Conservation (phyloP, 2,329 filamentous ascomycete genomes). For the Colletotrichum horii region DNA sequence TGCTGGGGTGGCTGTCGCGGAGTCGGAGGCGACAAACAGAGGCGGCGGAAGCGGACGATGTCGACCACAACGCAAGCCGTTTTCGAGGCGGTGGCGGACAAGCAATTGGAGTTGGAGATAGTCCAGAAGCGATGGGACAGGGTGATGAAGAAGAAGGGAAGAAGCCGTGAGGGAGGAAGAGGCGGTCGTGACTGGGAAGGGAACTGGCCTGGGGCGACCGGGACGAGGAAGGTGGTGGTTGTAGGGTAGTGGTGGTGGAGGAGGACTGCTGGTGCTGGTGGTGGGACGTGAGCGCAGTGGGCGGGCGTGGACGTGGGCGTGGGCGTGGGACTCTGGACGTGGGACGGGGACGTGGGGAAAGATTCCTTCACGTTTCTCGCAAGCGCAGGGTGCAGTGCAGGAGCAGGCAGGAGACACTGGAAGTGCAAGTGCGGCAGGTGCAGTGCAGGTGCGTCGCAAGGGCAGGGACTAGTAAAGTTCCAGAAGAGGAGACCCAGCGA, state of each 20-base stretch:
- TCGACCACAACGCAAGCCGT: background rate
- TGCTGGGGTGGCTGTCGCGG: background rate
- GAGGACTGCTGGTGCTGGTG: background rate
- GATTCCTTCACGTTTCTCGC: background rate
- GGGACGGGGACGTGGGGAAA: slow-evolving; percentile 6
- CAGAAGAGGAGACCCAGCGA: background rate
- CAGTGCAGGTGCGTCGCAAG: background rate
- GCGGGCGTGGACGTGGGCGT: background rate
- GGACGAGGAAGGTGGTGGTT: background rate
- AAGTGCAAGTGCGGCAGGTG: background rate
- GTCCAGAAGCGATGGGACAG: background rate
- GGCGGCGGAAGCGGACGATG: background rate
- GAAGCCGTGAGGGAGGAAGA: slow-evolving; percentile 5
- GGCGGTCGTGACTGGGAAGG: slow-evolving; percentile 9
- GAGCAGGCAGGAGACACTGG: background rate
- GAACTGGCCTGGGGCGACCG: background rate
- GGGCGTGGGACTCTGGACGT: background rate
- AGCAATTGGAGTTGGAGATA: background rate
- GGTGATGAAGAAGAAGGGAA: background rate
- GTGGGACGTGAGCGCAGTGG: slow-evolving; percentile 4
- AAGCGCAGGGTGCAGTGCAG: background rate
- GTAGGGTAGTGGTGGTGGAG: background rate
- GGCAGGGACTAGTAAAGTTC: background rate
- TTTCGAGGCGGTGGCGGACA: background rate
- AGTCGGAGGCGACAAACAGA: background rate